phyloP scores from a whole-genome alignment of 192 early-diverging fungal species.

The Mortierella antarctica region DNA sequence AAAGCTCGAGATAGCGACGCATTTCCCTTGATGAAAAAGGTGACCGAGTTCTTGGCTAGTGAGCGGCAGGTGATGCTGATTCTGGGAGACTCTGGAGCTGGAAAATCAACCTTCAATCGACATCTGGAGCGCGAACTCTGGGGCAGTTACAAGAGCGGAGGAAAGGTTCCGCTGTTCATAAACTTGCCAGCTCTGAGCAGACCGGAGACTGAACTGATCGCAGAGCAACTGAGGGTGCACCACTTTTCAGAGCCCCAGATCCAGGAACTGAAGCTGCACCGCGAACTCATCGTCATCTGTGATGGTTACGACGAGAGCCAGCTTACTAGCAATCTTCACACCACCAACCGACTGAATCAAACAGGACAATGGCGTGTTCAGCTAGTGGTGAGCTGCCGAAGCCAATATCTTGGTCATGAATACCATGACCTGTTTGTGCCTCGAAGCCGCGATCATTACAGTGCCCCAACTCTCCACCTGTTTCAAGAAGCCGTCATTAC shows the following conservation, averaged over 20 bases:
- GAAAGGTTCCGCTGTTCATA: background rate
- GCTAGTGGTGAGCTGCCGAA: constrained; percentile 8
- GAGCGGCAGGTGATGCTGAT: no score
- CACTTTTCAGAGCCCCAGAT: background rate
- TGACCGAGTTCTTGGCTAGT: no score
- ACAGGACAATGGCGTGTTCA: background rate
- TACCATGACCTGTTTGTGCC: background rate
- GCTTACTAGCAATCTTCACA: background rate
- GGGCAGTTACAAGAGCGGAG: background rate
- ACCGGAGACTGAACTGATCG: background rate
- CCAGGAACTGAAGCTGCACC: background rate
- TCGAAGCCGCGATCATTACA: background rate
- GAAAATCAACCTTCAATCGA: background rate
- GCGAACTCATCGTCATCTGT: background rate
- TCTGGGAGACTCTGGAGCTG: no score
- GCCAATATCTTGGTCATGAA: background rate
- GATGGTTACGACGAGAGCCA: background rate
- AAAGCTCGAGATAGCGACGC: no score
- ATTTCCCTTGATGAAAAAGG: no score
- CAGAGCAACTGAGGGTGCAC: background rate
- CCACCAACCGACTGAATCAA: background rate
- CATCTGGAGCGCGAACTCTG: background rate
- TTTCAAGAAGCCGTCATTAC: constrained; percentile 4
- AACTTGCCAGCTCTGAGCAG: background rate
- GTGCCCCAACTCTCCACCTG: background rate